A percentile compares a stretch with the other conserved stretches of the same genome.
These are phyloP conservation scores for Plasmodium ovale DNA, from an alignment of 169 alveolate species.

Conservation along the genomic window DNA sequence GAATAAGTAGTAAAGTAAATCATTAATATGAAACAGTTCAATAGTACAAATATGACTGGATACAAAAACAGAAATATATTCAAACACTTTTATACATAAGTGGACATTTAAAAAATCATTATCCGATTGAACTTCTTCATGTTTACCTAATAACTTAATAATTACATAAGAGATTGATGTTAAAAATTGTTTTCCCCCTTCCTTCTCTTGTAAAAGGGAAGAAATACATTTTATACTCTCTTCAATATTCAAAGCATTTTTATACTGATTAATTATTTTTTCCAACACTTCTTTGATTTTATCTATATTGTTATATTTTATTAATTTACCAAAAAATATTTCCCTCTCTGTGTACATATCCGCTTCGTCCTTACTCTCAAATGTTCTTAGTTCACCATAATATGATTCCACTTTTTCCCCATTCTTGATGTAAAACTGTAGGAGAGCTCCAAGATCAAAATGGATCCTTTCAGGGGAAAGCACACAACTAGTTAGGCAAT, in stretches of 20 bases:
- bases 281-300: conserved; percentile 44
- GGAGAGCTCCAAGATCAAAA: conserved; percentile 12
- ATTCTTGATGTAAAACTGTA: conserved; percentile 31
- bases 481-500: conserved; percentile 47
- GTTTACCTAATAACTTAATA: conserved; percentile 36
- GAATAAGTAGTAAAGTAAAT: conserved; percentile 45
- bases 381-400: conserved; percentile 25
- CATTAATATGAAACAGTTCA: conserved; percentile 21
- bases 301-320: conserved; percentile 27
- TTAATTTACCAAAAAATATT: conserved; percentile 35
- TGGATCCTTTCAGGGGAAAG: neutral
- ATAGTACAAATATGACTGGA: conserved; percentile 7
- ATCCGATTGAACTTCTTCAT: conserved; percentile 19
- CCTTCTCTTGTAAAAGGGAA: neutral
- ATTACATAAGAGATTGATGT: conserved; percentile 26
- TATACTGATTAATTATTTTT: conserved; percentile 43
- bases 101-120: conserved; percentile 17
- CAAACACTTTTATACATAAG: conserved; percentile 17
- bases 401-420: conserved; percentile 34
- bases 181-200: conserved; percentile 10
- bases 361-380: conserved; percentile 10
- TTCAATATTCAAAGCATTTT: conserved; percentile 5
- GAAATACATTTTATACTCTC: conserved; percentile 18
- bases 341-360: conserved; percentile 19
- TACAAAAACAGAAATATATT: conserved; percentile 14